A percentile compares a stretch with the other conserved stretches of the same genome.
phyloP scores from a whole-genome alignment of 805 yeast species.

The Candida maris region DNA sequence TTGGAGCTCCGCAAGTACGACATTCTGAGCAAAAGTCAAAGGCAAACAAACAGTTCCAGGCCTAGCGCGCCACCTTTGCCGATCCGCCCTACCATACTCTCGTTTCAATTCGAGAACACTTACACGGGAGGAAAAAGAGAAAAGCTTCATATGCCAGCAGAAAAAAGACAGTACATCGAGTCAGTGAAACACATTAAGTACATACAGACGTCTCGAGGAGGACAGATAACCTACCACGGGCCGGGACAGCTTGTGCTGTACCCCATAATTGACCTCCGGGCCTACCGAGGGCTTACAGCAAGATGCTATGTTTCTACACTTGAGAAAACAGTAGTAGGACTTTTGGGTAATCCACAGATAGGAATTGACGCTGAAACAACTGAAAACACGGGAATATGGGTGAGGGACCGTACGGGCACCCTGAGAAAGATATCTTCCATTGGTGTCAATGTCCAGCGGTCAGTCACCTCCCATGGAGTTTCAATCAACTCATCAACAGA shows the following conservation, averaged over 20 bases:
- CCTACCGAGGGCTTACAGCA: conserved; percentile 48
- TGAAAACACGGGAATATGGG: conserved; percentile 88
- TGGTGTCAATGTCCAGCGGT: conserved; percentile 82
- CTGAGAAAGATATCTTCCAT: conserved; percentile 75
- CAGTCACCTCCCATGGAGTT: conserved; percentile 85
- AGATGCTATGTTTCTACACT: conserved; percentile 50
- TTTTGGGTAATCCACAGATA: conserved; percentile 19
- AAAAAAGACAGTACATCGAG: conserved; percentile 21
- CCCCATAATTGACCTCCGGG: conserved; percentile 67
- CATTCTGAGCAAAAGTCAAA: conserved; percentile 21
- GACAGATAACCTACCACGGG: conserved; percentile 95
- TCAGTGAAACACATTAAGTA: conserved; percentile 49
- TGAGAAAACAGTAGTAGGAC: conserved; percentile 34
- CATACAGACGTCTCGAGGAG: conserved; percentile 86
- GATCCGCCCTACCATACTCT: conserved; percentile 65
- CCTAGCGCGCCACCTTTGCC: conserved; percentile 29
- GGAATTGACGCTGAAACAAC: conserved; percentile 50
- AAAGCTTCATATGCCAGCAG: conserved; percentile 42
- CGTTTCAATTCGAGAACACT: conserved; percentile 82
- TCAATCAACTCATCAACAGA: conserved; percentile 78
- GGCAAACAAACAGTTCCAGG: background rate
- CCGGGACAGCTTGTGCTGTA: conserved; percentile 91
- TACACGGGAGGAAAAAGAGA: conserved; percentile 92
- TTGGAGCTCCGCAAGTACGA: conserved; percentile 46
- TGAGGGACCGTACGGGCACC: conserved; percentile 28